Percentiles rank a stretch among this genome's conserved stretches.
Conservation (phyloP, 176 grass and related monocot species). For the Oryza officinalis region DNA sequence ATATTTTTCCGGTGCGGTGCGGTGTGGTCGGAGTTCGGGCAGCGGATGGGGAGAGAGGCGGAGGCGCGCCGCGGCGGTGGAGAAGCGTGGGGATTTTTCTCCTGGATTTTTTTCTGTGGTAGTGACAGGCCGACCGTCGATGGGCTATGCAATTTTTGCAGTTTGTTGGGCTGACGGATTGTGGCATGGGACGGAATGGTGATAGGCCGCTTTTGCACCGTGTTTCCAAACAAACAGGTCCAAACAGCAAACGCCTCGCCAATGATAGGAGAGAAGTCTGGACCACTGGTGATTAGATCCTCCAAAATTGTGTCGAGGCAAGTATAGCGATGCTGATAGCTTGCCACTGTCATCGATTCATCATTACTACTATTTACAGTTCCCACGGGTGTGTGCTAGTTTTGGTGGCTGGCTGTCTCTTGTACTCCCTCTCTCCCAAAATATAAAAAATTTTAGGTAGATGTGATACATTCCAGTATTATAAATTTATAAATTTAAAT, state of each 20-base stretch:
- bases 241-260: no score
- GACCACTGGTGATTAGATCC: no score
- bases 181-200: neutral
- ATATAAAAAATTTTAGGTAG: no score
- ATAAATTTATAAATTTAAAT: no score
- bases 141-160: neutral
- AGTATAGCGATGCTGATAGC: no score
- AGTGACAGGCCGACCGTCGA: neutral
- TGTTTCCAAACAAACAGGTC: no score
- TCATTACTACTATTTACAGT: neutral
- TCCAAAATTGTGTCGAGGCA: no score
- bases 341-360: no score
- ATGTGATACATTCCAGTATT: no score
- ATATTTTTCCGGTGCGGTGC: neutral
- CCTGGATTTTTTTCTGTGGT: neutral
- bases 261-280: no score
- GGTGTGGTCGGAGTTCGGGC: conserved; percentile 10
- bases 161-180: neutral
- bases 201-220: no score
- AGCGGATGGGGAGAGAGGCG: neutral
- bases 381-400: neutral
- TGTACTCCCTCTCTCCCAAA: no score
- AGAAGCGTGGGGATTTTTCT: conserved; percentile 2
- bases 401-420: neutral
- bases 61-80: conserved; percentile 20